Evolutionary conservation across 768 basidiomycete genomes (phyloP), one percentile per base, ranked within the genome.

Genomic region (Grammothele lineata): DNA sequence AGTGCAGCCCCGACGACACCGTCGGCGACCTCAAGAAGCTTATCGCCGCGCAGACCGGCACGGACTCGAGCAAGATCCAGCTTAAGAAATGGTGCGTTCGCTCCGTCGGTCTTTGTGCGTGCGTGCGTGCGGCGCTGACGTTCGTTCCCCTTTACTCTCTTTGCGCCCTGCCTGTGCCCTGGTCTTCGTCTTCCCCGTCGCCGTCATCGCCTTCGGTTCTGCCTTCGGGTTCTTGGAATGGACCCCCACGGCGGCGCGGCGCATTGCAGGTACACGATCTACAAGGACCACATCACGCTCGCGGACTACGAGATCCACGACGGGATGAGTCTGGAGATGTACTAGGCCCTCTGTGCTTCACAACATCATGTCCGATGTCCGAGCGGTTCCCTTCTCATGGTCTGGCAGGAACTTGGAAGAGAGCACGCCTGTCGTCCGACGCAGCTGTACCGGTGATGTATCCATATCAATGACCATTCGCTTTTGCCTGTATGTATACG

Each of bases 21-120:
- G 91, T 99, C 27, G 95, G 95, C 34, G 95, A 97, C 64, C 75
- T 99, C 53, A 98, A 98, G 78, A 87, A 87, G 66, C 83, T 99
- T 50, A 97, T 99, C 57, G 95, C 87, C 2, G 95, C 93, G 0
- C 96, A 99, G 66, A 96, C 81, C 0, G 96, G 96, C 44, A 96
- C 95, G 14, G 81, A 91, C 60, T 59, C 70, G 4, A 69, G 66
- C 26, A 98, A 95, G 79, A 95, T 99, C 48, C 78, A 83, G 61
- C 71, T 99, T 43, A 98, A 96, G 85, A 97, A 97, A 78, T 97
- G 94, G 96, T 91, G 55, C 48, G 85, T 66, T 17, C 11, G 38
- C 8, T 32, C 12, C 36, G 22, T 22, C 3, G 9, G 6, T 27
- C 24, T 17, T 18, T 23, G 19, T 8, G 12, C 24, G 21, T 46